Percentiles rank a stretch among this genome's conserved stretches.
Evolutionary conservation across 345 rosid genomes (phyloP).

Genomic region (Pugionium dolabratum): DNA sequence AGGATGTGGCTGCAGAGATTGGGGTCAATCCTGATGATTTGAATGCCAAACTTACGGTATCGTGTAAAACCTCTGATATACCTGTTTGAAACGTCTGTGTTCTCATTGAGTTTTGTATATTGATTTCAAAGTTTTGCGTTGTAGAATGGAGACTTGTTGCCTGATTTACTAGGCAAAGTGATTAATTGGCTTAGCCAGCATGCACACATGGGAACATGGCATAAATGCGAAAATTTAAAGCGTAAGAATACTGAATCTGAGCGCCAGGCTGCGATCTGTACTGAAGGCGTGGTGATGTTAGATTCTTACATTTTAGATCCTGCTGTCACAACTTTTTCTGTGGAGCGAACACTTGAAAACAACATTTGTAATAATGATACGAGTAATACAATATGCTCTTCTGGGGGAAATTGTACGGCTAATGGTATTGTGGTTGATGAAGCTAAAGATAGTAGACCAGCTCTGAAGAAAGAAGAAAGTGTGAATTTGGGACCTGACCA

Average conservation of each 20-base stretch:
- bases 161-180: conserved; percentile 66
- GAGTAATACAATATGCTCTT: conserved; percentile 9
- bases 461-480: conserved; percentile 45
- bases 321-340: conserved; percentile 66
- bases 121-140: conserved; percentile 30
- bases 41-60: conserved; percentile 66
- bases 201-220: conserved; percentile 57
- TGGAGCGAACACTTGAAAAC: conserved; percentile 63
- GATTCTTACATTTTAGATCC: conserved; percentile 58
- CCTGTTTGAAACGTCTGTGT: conserved; percentile 12
- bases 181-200: conserved; percentile 75
- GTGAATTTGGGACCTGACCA: conserved; percentile 38
- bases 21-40: conserved; percentile 70
- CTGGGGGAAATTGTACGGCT: conserved; percentile 40
- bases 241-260: conserved; percentile 51
- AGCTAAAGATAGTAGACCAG: conserved; percentile 41
- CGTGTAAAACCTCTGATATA: conserved; percentile 25
- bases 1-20: conserved; percentile 75
- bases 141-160: conserved; percentile 65
- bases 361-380: conserved; percentile 32
- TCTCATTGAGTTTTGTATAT: conserved; percentile 24
- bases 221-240: conserved; percentile 47
- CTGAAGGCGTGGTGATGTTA: conserved; percentile 49
- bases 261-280: conserved; percentile 42
- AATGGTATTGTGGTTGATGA: conserved; percentile 49